Conservation (phyloP, 2,329 filamentous ascomycete genomes). For the Exophiala aquamarina region DNA sequence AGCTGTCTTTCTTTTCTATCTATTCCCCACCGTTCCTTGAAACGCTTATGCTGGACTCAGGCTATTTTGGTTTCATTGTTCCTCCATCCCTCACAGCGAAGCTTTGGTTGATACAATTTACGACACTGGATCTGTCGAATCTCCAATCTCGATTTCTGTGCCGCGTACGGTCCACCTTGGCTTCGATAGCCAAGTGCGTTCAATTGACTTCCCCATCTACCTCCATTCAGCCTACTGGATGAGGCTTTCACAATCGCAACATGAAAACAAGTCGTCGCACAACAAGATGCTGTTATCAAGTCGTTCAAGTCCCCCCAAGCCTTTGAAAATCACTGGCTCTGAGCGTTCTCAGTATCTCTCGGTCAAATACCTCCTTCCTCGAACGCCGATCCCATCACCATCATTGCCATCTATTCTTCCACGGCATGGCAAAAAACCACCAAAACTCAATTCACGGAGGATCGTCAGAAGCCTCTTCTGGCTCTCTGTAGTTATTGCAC, state of each 20-base stretch:
- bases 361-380: constrained; percentile 39
- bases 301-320: constrained; percentile 31
- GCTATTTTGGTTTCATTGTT: too few species aligned
- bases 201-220: constrained; percentile 3
- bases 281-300: constrained; percentile 36
- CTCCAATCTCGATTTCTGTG: background rate
- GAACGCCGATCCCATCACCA: constrained; percentile 68
- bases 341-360: constrained; percentile 15
- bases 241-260: constrained; percentile 13
- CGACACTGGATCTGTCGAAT: too few species aligned
- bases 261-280: constrained; percentile 17
- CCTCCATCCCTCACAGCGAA: too few species aligned
- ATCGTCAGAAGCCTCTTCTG: constrained; percentile 59
- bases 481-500: constrained; percentile 49
- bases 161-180: background rate
- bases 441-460: constrained; percentile 58
- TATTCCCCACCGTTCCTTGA: too few species aligned
- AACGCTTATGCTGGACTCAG: too few species aligned
- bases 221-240: constrained; percentile 12
- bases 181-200: background rate
- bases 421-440: constrained; percentile 62
- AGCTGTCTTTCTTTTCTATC: too few species aligned
- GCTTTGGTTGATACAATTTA: too few species aligned
- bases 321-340: constrained; percentile 15
- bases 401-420: constrained; percentile 68